Percentiles rank a stretch among this genome's conserved stretches.
phyloP scores from a whole-genome alignment of 2,329 filamentous ascomycete species.

The Neurospora crassa region DNA sequence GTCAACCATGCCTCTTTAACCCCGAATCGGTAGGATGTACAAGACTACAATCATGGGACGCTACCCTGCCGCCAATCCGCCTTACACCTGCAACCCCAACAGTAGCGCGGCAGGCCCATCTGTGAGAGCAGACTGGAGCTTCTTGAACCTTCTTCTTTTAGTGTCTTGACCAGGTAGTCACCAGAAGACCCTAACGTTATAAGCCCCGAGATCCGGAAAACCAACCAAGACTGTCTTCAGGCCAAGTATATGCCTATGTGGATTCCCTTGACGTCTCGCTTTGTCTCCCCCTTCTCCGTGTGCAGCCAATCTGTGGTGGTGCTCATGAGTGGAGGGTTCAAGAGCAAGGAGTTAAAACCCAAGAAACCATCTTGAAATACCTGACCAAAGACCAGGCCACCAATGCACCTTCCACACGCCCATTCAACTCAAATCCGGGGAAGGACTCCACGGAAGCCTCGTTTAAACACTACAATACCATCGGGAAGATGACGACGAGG shows the following conservation, averaged over 20 bases:
- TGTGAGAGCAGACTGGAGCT: background rate
- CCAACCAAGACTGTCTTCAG: background rate
- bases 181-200: background rate
- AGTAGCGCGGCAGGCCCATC: background rate
- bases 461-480: background rate
- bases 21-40: background rate
- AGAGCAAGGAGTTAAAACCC: too few species aligned
- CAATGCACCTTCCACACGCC: background rate
- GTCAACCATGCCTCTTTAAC: slow-evolving; percentile 3
- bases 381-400: too few species aligned
- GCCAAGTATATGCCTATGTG: background rate
- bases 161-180: background rate
- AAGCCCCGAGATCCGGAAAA: background rate
- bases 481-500: background rate
- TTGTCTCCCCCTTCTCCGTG: background rate
- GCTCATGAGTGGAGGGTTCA: too few species aligned
- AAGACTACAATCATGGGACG: background rate
- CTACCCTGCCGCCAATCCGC: background rate
- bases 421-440: background rate
- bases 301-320: too few species aligned
- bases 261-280: background rate
- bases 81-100: background rate
- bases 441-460: background rate
- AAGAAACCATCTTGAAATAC: too few species aligned
- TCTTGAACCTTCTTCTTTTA: background rate